Percentiles rank a stretch among this genome's conserved stretches.
Evolutionary conservation across 2,329 filamentous ascomycete species (phyloP).

Genomic region (Dactylellina sp.): DNA sequence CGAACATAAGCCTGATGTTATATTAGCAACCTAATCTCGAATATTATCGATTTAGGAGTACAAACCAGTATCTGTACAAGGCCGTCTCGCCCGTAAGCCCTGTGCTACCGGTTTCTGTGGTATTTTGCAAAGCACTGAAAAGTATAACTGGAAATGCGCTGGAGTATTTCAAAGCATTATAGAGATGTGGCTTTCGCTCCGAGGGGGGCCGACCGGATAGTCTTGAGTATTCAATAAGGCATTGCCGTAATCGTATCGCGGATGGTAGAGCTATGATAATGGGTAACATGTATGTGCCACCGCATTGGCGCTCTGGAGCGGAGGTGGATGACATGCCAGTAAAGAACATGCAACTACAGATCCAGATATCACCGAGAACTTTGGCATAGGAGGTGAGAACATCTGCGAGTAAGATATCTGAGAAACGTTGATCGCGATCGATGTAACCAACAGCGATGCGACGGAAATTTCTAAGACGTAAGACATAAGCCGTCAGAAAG

Average conservation of each 20-base stretch:
- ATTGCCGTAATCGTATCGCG: slow-evolving; percentile 88
- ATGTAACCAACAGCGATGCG: slow-evolving; percentile 87
- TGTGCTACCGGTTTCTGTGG: slow-evolving; percentile 68
- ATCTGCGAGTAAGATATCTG: slow-evolving; percentile 92
- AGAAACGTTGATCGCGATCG: slow-evolving; percentile 92
- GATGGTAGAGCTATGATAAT: slow-evolving; percentile 85
- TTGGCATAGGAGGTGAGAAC: slow-evolving; percentile 95
- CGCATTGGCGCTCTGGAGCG: slow-evolving; percentile 83
- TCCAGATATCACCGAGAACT: slow-evolving; percentile 88
- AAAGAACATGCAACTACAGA: slow-evolving; percentile 92
- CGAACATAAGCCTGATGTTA: slow-evolving; percentile 72
- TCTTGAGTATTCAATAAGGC: slow-evolving; percentile 88
- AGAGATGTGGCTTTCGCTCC: slow-evolving; percentile 76
- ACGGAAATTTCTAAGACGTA: slow-evolving; percentile 72
- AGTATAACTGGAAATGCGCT: slow-evolving; percentile 92
- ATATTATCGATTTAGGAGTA: background rate
- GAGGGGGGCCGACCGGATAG: slow-evolving; percentile 65
- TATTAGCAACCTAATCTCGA: slow-evolving; percentile 41
- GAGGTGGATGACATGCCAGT: slow-evolving; percentile 77
- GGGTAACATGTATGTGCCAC: slow-evolving; percentile 82
- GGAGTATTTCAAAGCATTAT: slow-evolving; percentile 95
- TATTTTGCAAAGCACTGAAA: slow-evolving; percentile 78
- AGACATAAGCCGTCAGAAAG: background rate
- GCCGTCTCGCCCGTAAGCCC: slow-evolving; percentile 65
- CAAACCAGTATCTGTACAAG: slow-evolving; percentile 62